A percentile compares a stretch with the other conserved stretches of the same genome.
phyloP scores from a whole-genome alignment of 2,329 filamentous ascomycete species.

The Diaporthe aspalathi region DNA sequence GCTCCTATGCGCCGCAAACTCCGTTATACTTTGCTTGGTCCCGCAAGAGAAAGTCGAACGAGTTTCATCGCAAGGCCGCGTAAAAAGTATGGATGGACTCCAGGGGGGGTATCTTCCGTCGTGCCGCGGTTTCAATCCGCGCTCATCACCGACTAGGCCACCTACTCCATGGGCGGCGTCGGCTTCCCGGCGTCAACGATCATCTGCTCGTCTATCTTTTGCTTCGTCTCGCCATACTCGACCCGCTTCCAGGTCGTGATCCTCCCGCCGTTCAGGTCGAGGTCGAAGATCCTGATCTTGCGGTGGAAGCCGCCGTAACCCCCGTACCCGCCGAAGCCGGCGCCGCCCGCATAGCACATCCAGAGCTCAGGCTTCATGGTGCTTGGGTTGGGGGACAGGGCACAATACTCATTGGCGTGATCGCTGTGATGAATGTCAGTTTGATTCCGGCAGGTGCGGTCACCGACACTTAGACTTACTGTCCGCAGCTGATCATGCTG shows the following conservation, averaged over 20 bases:
- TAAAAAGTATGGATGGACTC: not conserved
- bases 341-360: constrained; percentile 98
- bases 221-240: constrained; percentile 70
- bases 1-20: constrained; percentile 28
- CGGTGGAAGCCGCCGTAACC: constrained; percentile 89
- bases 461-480: constrained; percentile 64
- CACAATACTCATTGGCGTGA: constrained; percentile 97
- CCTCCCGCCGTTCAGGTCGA: constrained; percentile 90
- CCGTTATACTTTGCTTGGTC: constrained; percentile 33
- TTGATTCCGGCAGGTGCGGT: not conserved
- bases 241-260: constrained; percentile 94
- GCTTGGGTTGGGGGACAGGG: constrained; percentile 69
- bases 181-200: constrained; percentile 72
- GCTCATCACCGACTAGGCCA: constrained; percentile 31
- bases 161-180: constrained; percentile 46
- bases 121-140: not conserved
- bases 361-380: constrained; percentile 77
- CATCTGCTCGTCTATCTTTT: constrained; percentile 71
- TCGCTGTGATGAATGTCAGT: constrained; percentile 66
- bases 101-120: not conserved
- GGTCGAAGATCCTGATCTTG: constrained; percentile 87
- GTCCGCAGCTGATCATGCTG: constrained; percentile 88
- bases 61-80: constrained; percentile 6
- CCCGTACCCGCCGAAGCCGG: constrained; percentile 94
- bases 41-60: constrained; percentile 29